Percentiles rank a stretch among this genome's conserved stretches.
Evolutionary conservation across 2,329 filamentous ascomycete species (phyloP).

Genomic region (Didymella segeticola): DNA sequence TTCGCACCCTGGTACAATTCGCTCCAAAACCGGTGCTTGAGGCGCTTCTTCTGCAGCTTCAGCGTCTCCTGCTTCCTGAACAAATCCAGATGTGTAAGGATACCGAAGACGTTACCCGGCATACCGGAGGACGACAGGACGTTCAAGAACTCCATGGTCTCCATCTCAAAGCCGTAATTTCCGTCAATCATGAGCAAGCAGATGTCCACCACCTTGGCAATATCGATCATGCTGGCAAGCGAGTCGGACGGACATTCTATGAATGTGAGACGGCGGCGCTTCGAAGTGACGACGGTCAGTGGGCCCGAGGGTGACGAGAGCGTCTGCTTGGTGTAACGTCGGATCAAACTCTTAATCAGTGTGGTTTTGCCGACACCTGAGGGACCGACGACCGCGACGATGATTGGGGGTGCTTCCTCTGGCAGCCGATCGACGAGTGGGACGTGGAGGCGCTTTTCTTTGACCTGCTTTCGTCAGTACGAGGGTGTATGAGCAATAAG

Average conservation of each 20-base stretch:
- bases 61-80: constrained; percentile 93
- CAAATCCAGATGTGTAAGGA: constrained; percentile 93
- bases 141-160: constrained; percentile 99
- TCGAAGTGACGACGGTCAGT: constrained; percentile 94
- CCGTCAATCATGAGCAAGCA: constrained; percentile 98
- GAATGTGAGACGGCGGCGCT: constrained; percentile 92
- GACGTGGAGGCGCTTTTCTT: constrained; percentile 95
- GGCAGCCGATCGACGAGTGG: constrained; percentile 94
- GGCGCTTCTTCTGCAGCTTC: constrained; percentile 91
- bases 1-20: constrained; percentile 97
- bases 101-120: constrained; percentile 98
- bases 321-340: constrained; percentile 94
- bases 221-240: constrained; percentile 93
- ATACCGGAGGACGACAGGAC: constrained; percentile 92
- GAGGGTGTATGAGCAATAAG: accelerated
- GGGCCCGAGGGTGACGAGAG: constrained; percentile 88
- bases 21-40: constrained; percentile 96
- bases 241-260: constrained; percentile 95
- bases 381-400: constrained; percentile 93
- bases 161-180: constrained; percentile 99
- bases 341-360: constrained; percentile 90
- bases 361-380: constrained; percentile 95
- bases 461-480: constrained; percentile 65
- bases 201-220: constrained; percentile 97
- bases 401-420: constrained; percentile 90